Base-by-base conservation (phyloP, 148 eudicot genomes). In the Nepenthes gracilis region DNA sequence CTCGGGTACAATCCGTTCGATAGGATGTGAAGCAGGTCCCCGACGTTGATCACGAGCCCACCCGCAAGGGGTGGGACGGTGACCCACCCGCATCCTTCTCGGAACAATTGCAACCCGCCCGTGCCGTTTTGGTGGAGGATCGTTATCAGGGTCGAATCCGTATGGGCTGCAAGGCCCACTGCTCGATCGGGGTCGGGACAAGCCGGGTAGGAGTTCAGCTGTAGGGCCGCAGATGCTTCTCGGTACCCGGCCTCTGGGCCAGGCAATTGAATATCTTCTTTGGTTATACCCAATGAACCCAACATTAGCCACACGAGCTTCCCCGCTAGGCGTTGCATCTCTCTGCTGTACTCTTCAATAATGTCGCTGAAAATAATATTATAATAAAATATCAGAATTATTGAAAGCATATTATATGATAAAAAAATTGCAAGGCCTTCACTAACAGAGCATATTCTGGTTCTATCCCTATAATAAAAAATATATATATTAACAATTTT, bases 121-220 rank as follows among this genome's bases (percentile, higher is more conserved):
- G 74, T 8, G 51, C 68, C 58, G 49, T 69, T 66, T 34, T 88
- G 96, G 69, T 85, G 78, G 14, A 85, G 77, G 60, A 88, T 77
- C 5, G 96, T 88, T 36, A 88, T 69, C 34, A 88, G 79, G 7
- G 72, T 40, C n/a, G 92, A 66, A 54, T 88, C 96, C 0, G 96
- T 88, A 63, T 88, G 96, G 0, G 75, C 72, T 5, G 86, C 88
- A 35, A 88, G 64, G 1, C 96, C 96, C 48, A 85, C 59, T 49
- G 88, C 76, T 1, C 60, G 65, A 43, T 54, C 70, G 10, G 96
- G 86, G 50, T 88, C 67, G 0, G 92, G 92, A 59, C 92, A 85
- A 12, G 68, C n/a, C 1, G 92, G 96, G 61, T 83, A 85, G 1
- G 86, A 88, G 62, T 88, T 88, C 1, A 88, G 78, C 13, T 88